Percentiles rank a stretch among this genome's conserved stretches.
Evolutionary conservation across 345 rosid genomes (phyloP).

Genomic region (Cochlearia excelsa): DNA sequence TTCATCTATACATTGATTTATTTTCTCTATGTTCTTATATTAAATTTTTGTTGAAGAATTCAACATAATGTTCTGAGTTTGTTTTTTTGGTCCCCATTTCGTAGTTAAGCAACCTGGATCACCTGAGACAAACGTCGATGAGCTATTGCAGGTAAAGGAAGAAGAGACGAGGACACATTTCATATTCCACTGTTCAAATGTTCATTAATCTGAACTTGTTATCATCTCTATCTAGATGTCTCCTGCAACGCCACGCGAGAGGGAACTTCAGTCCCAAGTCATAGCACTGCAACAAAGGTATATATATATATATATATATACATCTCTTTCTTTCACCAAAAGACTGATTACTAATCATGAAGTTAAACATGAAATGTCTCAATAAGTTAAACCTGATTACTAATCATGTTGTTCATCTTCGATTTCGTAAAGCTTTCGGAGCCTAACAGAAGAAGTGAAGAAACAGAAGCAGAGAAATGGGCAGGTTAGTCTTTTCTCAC

Average conservation of each 20-base stretch:
- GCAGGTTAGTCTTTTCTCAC: slow-evolving; percentile 49
- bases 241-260: slow-evolving; percentile 58
- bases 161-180: neutral
- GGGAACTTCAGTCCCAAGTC: slow-evolving; percentile 70
- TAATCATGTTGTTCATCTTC: slow-evolving; percentile 24
- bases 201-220: neutral
- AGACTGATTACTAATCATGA: slow-evolving; percentile 3
- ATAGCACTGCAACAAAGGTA: slow-evolving; percentile 80
- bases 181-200: neutral
- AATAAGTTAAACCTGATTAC: neutral
- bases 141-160: slow-evolving; percentile 59
- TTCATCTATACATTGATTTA: slow-evolving; percentile 1
- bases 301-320: slow-evolving; percentile 36
- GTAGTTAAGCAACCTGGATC: slow-evolving; percentile 67
- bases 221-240: slow-evolving; percentile 46
- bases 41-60: neutral
- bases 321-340: slow-evolving; percentile 14
- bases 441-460: slow-evolving; percentile 75
- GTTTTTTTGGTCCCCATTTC: slow-evolving; percentile 19
- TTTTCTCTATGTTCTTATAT: slow-evolving; percentile 1
- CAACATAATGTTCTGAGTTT: slow-evolving; percentile 23
- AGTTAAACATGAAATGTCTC: slow-evolving; percentile 5
- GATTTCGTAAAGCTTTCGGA: slow-evolving; percentile 51
- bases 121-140: slow-evolving; percentile 48
- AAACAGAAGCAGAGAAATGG: slow-evolving; percentile 62